Percentiles rank a stretch among this genome's conserved stretches.
Conservation (phyloP, 352 stramenopile genomes). For the Globisporangium takayamanum region DNA sequence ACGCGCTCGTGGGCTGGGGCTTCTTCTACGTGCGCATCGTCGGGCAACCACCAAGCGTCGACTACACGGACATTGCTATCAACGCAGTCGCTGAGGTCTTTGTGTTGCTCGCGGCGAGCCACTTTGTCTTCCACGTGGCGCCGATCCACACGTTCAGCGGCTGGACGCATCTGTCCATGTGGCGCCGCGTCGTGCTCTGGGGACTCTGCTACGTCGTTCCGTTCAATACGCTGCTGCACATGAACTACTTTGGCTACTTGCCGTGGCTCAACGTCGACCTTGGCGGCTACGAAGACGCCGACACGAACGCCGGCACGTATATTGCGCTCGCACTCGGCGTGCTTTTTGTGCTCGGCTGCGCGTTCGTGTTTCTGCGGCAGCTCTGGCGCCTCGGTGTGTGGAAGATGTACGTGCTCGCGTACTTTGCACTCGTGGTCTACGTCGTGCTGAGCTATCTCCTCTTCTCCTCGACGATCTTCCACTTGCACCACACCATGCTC, state of each 20-base stretch:
- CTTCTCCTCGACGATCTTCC: slow-evolving; percentile 55
- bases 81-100: slow-evolving; percentile 52
- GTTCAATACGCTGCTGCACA: slow-evolving; percentile 65
- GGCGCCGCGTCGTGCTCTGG: slow-evolving; percentile 46
- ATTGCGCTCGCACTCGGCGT: slow-evolving; percentile 37
- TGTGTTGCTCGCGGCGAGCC: slow-evolving; percentile 48
- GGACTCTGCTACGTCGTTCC: slow-evolving; percentile 55
- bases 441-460: slow-evolving; percentile 47
- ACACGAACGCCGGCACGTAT: slow-evolving; percentile 54
- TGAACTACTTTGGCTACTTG: slow-evolving; percentile 67
- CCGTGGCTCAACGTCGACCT: slow-evolving; percentile 72
- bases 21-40: slow-evolving; percentile 72
- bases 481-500: slow-evolving; percentile 75
- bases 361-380: slow-evolving; percentile 30
- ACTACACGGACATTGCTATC: slow-evolving; percentile 52
- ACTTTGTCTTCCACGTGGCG: slow-evolving; percentile 33
- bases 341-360: slow-evolving; percentile 24
- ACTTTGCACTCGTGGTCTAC: slow-evolving; percentile 20
- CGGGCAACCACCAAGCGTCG: slow-evolving; percentile 44
- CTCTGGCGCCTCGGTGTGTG: slow-evolving; percentile 38
- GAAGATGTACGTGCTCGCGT: slow-evolving; percentile 30
- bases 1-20: slow-evolving; percentile 47
- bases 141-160: slow-evolving; percentile 38
- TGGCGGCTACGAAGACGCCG: slow-evolving; percentile 44
- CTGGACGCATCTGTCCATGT: slow-evolving; percentile 26